Base-by-base conservation (phyloP, 441 rosid species). In the Melianthus villosus region DNA sequence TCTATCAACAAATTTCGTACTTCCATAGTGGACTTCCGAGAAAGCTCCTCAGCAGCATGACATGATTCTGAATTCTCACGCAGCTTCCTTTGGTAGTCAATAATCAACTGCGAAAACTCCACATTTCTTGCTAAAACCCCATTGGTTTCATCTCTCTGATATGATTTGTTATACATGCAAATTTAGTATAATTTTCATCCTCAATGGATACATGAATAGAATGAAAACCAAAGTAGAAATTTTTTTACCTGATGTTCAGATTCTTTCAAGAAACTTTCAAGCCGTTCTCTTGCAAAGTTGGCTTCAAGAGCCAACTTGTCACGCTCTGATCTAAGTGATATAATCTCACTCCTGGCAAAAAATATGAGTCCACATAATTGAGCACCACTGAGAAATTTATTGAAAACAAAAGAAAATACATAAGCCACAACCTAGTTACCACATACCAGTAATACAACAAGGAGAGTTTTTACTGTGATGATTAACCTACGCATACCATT, bases 21-120 rank as follows among this genome's bases (percentile, higher is more conserved):
- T 93, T 91, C 98, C 81, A 77, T 77, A 37, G 62, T 64, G 40
- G 82, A 69, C 64, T 82, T 91, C 59, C 91, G 73, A 29, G 84
- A 70, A 29, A 36, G 63, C 53, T 85, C 94, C 82, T 85, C 91
- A 10, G 91, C 79, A 36, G 73, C 65, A 48, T 63, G 69, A 54
- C 67, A 35, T 53, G 82, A 65, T 49, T 75, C 91, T 22, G 84
- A 70, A 69, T 68, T 70, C 68, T 82, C 96, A 25, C 82, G 94
- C 33, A 84, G 46, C 67, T 67, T 85, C 40, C 74, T 70, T 56
- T 91, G 96, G 53, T 75, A 82, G 48, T 82, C 87, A 36, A 85
- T 55, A 18, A 85, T 69, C 52, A 91, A 56, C 48, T 75, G 93
- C 20, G 96, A 68, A 46, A 84, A 77, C 68, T 91, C 96, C 52